phyloP scores from a whole-genome alignment of 305 asterid genomes.

The Solanum aculeatissimum region DNA sequence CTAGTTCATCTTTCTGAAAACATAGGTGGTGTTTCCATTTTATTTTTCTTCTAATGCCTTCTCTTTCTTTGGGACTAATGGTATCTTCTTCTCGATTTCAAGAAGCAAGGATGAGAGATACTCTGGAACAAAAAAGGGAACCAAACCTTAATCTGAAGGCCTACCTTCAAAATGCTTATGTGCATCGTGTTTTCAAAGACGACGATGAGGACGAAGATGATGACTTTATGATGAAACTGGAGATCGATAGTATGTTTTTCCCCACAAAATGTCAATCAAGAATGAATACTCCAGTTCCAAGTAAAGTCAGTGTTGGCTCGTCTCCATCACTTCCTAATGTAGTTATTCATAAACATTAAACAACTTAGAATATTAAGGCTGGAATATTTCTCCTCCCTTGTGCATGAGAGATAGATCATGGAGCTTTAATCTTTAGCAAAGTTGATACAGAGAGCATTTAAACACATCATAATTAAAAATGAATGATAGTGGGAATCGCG shows the following conservation, averaged over 20 bases:
- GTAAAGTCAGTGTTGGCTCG: conserved; percentile 47
- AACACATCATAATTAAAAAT: conserved; percentile 5
- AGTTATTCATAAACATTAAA: conserved; percentile 15
- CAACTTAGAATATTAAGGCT: not conserved
- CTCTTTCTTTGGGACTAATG: not conserved
- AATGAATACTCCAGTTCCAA: conserved; percentile 56
- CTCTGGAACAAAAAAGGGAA: conserved; percentile 66
- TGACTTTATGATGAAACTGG: conserved; percentile 6
- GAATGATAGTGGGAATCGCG: conserved; percentile 83
- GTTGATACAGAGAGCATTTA: not conserved
- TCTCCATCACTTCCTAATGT: conserved; percentile 27
- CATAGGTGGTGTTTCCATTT: not conserved
- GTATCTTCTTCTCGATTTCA: conserved; percentile 9
- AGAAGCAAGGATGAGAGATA: conserved; percentile 96
- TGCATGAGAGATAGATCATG: not conserved
- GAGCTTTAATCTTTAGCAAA: not conserved
- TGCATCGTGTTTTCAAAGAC: conserved; percentile 70
- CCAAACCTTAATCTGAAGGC: conserved; percentile 57
- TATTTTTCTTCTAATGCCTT: not conserved
- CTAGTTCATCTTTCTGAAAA: not conserved
- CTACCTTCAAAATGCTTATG: conserved; percentile 56
- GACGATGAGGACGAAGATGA: conserved; percentile 40
- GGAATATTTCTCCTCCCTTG: not conserved
- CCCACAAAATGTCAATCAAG: conserved; percentile 64
- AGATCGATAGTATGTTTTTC: conserved; percentile 28